Evolutionary conservation across 495 filamentous ascomycete species (phyloP).

Genomic region (Aspergillus affinis): DNA sequence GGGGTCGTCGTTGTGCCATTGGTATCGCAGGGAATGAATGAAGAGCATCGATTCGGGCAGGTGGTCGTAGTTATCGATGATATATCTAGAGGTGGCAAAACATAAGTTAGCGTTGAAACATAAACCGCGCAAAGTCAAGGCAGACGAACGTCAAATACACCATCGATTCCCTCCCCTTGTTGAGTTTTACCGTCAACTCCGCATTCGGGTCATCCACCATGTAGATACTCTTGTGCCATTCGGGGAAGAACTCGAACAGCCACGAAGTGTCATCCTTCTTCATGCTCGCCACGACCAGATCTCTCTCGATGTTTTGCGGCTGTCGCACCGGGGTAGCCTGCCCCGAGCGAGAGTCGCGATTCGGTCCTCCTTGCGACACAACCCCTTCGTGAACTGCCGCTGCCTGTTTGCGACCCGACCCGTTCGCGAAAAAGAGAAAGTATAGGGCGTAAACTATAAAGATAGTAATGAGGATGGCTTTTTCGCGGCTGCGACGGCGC

Average conservation of each 20-base stretch:
- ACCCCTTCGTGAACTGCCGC: conserved; percentile 26
- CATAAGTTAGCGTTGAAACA: conserved; percentile 2
- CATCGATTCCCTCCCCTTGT: conserved; percentile 61
- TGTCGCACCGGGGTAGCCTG: conserved; percentile 25
- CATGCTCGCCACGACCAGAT: conserved; percentile 56
- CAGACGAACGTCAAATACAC: conserved; percentile 57
- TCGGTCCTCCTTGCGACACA: conserved; percentile 15
- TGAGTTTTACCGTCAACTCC: conserved; percentile 45
- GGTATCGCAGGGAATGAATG: conserved; percentile 59
- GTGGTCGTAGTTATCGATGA: conserved; percentile 63
- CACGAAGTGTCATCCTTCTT: conserved; percentile 54
- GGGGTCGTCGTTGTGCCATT: conserved; percentile 62
- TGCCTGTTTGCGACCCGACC: conserved; percentile 19
- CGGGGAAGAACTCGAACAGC: conserved; percentile 49
- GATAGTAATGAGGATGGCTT: conserved; percentile 42
- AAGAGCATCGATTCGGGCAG: conserved; percentile 61
- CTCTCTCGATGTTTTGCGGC: conserved; percentile 33
- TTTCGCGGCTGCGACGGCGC: conserved; percentile 44
- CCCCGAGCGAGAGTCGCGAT: conserved; percentile 26
- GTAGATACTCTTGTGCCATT: conserved; percentile 53
- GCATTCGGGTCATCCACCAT: conserved; percentile 50
- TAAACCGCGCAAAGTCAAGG: neutral
- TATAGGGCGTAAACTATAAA: conserved; percentile 41
- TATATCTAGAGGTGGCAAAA: conserved; percentile 40
- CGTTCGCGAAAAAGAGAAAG: conserved; percentile 39